phyloP scores from a whole-genome alignment of 2,329 filamentous ascomycete species.

The Plenodomus tracheiphilus region DNA sequence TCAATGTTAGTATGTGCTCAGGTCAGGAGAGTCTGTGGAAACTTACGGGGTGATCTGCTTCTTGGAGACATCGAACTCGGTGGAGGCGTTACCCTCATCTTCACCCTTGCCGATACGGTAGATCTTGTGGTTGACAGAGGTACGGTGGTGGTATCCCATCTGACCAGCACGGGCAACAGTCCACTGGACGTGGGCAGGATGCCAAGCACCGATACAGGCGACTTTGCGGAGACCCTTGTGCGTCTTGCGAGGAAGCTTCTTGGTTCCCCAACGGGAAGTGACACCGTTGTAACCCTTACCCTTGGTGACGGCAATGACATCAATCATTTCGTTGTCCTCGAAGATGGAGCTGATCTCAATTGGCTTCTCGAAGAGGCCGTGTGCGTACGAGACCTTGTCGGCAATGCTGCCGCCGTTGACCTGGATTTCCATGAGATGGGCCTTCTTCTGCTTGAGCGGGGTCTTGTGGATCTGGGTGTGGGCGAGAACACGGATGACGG shows the following conservation, averaged over 20 bases:
- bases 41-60: conserved; percentile 99
- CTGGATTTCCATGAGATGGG: conserved; percentile 99
- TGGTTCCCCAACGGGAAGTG: conserved; percentile 97
- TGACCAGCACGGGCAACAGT: conserved; percentile 99
- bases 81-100: conserved; percentile 90
- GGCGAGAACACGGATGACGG: conserved; percentile 96
- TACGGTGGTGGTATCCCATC: conserved; percentile 99
- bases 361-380: conserved; percentile 98
- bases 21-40: conserved; percentile 1
- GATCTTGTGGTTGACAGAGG: conserved; percentile 99
- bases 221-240: conserved; percentile 99
- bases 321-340: conserved; percentile 99
- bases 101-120: conserved; percentile 96
- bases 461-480: conserved; percentile 99
- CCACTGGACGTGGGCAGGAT: conserved; percentile 99
- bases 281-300: conserved; percentile 99
- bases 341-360: conserved; percentile 92
- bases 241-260: conserved; percentile 99
- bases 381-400: conserved; percentile 96
- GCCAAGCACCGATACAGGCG: conserved; percentile 99
- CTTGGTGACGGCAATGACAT: conserved; percentile 99
- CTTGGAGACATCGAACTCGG: conserved; percentile 96
- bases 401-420: conserved; percentile 95
- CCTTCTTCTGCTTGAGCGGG: conserved; percentile 99
- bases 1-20: conserved; percentile 43